These are phyloP conservation scores for Psidium friedrichsthalianum DNA, from an alignment of 345 rosid species.

Conservation along the genomic window DNA sequence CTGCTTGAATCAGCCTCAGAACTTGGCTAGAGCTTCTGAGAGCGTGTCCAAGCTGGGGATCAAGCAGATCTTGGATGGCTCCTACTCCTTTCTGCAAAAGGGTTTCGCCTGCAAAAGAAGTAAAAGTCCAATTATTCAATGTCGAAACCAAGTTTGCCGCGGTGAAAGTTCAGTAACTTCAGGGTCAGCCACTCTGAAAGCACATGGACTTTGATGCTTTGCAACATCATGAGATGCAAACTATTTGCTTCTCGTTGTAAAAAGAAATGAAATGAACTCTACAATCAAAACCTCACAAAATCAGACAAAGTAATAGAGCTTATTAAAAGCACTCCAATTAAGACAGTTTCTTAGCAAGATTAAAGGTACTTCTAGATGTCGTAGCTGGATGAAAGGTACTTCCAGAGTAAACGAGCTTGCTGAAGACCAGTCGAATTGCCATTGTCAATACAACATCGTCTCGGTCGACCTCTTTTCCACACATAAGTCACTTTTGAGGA, in stretches of 20 bases:
- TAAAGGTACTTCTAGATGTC: neutral
- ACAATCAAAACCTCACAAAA: neutral
- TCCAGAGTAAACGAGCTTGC: neutral
- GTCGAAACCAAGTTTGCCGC: neutral
- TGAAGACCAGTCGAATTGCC: neutral
- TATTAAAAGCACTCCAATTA: neutral
- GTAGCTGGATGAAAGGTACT: neutral
- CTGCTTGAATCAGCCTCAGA: conserved; percentile 59
- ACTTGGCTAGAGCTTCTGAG: conserved; percentile 30
- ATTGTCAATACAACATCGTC: neutral
- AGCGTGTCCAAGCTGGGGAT: conserved; percentile 38
- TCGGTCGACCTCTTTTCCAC: neutral
- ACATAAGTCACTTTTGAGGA: neutral
- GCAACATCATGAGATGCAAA: neutral
- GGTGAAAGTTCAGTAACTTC: neutral
- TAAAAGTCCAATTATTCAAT: neutral
- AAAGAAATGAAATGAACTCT: neutral
- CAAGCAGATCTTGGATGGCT: conserved; percentile 58
- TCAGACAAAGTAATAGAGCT: neutral
- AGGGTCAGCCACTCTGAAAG: neutral
- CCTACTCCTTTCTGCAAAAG: conserved; percentile 53
- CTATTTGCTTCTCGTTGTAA: neutral
- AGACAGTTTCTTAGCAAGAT: neutral
- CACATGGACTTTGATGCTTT: neutral
- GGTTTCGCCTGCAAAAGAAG: conserved; percentile 44